phyloP scores from a whole-genome alignment of 192 early-diverging fungal species.

The Funneliformis mosseae region DNA sequence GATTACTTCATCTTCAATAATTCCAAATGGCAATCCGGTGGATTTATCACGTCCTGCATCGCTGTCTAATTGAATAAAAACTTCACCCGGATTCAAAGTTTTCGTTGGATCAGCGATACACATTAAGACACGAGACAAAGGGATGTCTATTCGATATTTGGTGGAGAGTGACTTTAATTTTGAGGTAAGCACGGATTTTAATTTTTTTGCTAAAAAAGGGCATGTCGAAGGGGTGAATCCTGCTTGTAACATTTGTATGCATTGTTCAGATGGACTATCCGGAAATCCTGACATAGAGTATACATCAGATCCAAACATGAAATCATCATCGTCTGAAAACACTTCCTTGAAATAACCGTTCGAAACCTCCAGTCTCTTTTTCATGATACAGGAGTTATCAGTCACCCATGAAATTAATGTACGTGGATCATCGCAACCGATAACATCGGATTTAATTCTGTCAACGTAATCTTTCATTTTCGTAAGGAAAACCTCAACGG shows the following conservation, averaged over 20 bases:
- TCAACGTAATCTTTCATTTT: conserved; percentile 37
- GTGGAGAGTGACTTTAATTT: conserved; percentile 19
- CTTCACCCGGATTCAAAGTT: conserved; percentile 32
- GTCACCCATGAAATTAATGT: conserved; percentile 36
- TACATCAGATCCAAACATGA: neutral
- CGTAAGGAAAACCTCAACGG: conserved; percentile 26
- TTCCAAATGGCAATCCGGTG: conserved; percentile 26
- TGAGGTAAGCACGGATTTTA: conserved; percentile 28
- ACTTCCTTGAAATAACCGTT: neutral
- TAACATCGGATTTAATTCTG: conserved; percentile 8
- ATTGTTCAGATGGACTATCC: conserved; percentile 17
- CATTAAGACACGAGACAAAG: conserved; percentile 37
- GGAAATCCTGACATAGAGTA: conserved; percentile 36
- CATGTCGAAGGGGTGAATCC: conserved; percentile 40
- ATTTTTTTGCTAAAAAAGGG: conserved; percentile 36
- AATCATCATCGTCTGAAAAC: neutral
- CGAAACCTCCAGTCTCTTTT: conserved; percentile 20
- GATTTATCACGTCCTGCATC: conserved; percentile 32
- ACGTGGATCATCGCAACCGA: conserved; percentile 20
- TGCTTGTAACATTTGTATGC: conserved; percentile 38
- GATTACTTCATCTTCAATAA: conserved; percentile 39
- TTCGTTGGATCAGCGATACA: conserved; percentile 43
- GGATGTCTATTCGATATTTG: conserved; percentile 38
- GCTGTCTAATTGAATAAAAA: conserved; percentile 38
- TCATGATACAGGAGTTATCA: conserved; percentile 23